Base-by-base conservation (phyloP, 129 eudicot genomes). In the Deinandra increscens region DNA sequence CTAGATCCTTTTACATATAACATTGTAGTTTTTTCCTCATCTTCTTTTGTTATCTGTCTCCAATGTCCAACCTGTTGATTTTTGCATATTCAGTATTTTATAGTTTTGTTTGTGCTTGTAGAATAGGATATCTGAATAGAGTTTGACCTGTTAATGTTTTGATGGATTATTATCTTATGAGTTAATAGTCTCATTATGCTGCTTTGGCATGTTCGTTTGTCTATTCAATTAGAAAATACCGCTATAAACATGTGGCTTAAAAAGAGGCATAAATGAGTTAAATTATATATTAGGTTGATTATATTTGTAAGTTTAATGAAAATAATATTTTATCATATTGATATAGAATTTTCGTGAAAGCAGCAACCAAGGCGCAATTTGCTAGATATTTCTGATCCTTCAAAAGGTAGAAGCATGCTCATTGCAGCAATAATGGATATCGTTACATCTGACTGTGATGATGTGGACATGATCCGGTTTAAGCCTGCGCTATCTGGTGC, bases 401-500 rank as follows among this genome's bases (percentile, higher is more conserved):
- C 85, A 80, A 87, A 86, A 84, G 96, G 97, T 75, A 89, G 87
- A 88, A 94, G 99, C 85, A 90, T 94, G 99, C 99, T 94, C 59
- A 86, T 94, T 70, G 87, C 99, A 68, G 96, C 99, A 75, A 85
- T 94, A 33, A 94, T 94, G 99, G 99, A 94, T 81, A 84, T 94
- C 41, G 95, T 94, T 66, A 94, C 97, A 68, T 90, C 99, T 59
- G 83, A 87, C 68, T 87, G 94, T 80, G 97, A 90, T 19, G 84
- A 66, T 50, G 84, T 78, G 20, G 89, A 85, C 75, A 84, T 74
- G 64, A 77, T 84, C 53, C 56, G 55, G 17, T 79, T 78, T 41
- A 84, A 76, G 76, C 89, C 99, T 39, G 66, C 77, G 43, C 93
- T 90, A 18, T 88, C 97, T n/a, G 75, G 82, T 66, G 48, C 86